These are phyloP conservation scores for Rhododendron simsii DNA, from an alignment of 148 eudicot genomes.

Conservation along the genomic window DNA sequence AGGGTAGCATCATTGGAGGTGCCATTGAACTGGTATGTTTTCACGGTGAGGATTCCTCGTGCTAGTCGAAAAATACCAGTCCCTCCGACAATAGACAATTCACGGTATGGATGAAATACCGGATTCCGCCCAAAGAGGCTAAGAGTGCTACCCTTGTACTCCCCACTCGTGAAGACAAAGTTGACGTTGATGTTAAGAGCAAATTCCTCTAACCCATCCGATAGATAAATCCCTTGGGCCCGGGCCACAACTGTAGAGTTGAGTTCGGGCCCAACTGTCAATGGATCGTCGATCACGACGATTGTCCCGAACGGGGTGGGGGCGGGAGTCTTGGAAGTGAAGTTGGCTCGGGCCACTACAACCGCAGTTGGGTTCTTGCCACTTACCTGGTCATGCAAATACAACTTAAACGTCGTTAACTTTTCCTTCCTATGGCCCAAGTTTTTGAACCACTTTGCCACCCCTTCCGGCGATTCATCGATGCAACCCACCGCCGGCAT, in stretches of 20 bases:
- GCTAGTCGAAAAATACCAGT: conserved; percentile 32
- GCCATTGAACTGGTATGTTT: conserved; percentile 24
- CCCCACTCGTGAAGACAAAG: conserved; percentile 23
- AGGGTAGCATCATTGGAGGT: conserved; percentile 31
- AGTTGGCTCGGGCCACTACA: no score
- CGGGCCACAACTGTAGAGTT: neutral
- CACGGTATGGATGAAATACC: conserved; percentile 15
- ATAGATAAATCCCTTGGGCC: conserved; percentile 15
- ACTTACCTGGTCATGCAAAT: conserved; percentile 15
- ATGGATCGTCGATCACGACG: no score
- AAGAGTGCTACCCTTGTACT: conserved; percentile 26
- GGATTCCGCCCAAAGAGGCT: conserved; percentile 31
- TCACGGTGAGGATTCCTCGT: conserved; percentile 30
- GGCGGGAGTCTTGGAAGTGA: no score
- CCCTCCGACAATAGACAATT: conserved; percentile 44
- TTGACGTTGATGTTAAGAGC: conserved; percentile 18
- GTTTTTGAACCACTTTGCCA: conserved; percentile 26
- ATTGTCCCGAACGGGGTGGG: no score
- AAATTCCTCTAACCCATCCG: conserved; percentile 11
- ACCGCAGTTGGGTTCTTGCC: conserved; percentile 15
- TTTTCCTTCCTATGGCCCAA: conserved; percentile 1
- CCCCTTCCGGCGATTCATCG: conserved; percentile 1
- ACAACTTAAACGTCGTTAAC: conserved; percentile 33
- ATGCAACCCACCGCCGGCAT: neutral
- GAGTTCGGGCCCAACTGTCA: no score